Evolutionary conservation across 768 basidiomycete species (phyloP), one percentile per base, ranked within the genome.

Genomic region (Mycena olivaceomarginata): DNA sequence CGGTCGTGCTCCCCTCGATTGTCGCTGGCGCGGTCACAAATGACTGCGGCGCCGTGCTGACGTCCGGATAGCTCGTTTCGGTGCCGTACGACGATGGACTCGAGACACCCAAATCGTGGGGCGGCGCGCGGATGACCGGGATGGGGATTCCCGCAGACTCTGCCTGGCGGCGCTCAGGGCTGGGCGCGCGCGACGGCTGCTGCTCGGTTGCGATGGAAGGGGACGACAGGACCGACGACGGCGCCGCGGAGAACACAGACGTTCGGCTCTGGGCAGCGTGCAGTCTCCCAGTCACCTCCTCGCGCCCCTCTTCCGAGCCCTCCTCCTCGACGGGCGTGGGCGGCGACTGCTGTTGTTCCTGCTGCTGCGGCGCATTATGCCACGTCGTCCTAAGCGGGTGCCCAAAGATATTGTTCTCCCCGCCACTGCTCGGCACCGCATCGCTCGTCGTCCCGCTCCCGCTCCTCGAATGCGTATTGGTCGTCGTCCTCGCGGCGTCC

Each of bases 381-480:
- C 85, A 83, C 67, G 86, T 80, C 83, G 89, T 82, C 70, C 89
- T 82, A 83, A 93, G 85, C 0, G 89, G 90, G 31, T 92, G 89
- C 15, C 95, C 95, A 84, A 96, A 96, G 12, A 95, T 96, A 82
- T 95, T 89, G 82, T 94, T 94, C 81, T 95, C 94, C 0, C 88
- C 87, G 0, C 89, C 87, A 63, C 89, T 91, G 79, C 89, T 90
- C 68, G 85, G 84, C 22, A 86, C 81, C 56, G 88, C 90, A 46
- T 89, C 88, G 53, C 53, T 56, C 53, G 11, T 15, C 67, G 88
- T 89, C 60, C 86, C 89, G 76, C 91, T 92, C 37, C 91, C 92
- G 41, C 88, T 87, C 77, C 90, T 82, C 46, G 89, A 90, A 83
- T 90, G 89, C 5, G 88, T 87, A 1, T 73, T 31, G 3, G 31